Percentiles rank a stretch among this genome's conserved stretches.
These are phyloP conservation scores for Cudoniella acicularis DNA, from an alignment of 495 filamentous ascomycete genomes.

Conservation along the genomic window DNA sequence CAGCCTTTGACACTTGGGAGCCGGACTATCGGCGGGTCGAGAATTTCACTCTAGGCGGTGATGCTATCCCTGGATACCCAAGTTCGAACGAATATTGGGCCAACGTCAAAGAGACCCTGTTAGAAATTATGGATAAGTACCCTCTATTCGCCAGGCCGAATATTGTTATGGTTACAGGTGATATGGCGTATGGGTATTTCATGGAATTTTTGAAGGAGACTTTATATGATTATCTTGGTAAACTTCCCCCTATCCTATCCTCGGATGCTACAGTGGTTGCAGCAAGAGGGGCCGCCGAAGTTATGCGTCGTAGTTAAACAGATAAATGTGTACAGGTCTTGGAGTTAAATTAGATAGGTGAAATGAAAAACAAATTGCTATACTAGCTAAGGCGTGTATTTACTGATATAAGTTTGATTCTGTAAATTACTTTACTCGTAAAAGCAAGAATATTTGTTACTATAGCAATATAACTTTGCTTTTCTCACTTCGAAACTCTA, in stretches of 20 bases:
- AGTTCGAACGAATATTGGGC: conserved; percentile 8
- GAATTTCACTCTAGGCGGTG: conserved; percentile 5
- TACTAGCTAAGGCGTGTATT: no score
- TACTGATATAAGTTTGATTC: no score
- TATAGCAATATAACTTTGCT: no score
- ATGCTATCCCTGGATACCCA: conserved; percentile 1
- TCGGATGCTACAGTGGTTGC: conserved; percentile 8
- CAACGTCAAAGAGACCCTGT: neutral
- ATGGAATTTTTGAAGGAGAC: conserved; percentile 8
- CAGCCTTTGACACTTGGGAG: neutral
- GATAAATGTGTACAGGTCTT: no score
- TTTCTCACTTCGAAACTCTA: no score
- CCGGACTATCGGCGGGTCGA: conserved; percentile 1
- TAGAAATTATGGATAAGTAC: neutral
- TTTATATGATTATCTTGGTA: conserved; percentile 8
- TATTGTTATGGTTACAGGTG: neutral
- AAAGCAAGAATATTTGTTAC: no score
- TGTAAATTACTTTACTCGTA: no score
- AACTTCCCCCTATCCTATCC: conserved; percentile 5
- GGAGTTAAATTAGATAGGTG: no score
- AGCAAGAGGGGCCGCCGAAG: conserved; percentile 9
- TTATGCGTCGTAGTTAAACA: conserved; percentile 13
- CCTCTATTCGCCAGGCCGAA: neutral
- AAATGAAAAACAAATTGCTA: no score
- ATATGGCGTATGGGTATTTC: conserved; percentile 4